Conservation (phyloP, 2,329 filamentous ascomycete genomes). For the Colletotrichum sp. region DNA sequence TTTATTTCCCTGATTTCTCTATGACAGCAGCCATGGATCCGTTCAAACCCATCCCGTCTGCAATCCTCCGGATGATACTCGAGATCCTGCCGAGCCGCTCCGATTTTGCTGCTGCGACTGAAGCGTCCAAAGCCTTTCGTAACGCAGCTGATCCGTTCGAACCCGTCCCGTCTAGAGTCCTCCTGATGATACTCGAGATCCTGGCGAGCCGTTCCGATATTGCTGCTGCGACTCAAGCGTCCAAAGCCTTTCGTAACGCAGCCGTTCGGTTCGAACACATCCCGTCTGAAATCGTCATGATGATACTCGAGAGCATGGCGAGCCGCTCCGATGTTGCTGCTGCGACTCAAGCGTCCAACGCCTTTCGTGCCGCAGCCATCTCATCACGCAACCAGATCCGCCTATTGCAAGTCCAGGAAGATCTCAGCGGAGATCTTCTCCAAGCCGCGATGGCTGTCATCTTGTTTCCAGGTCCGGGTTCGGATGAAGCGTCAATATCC, state of each 20-base stretch:
- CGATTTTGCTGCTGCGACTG: not conserved
- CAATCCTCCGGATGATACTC: not conserved
- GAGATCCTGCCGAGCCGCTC: not conserved
- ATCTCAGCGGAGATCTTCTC: not conserved
- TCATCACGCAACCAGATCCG: not conserved
- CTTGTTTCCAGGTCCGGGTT: not conserved
- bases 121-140: too few relatives aligned
- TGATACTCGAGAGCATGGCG: too few relatives aligned
- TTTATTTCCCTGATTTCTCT: not conserved
- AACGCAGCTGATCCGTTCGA: too few relatives aligned
- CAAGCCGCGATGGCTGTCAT: not conserved
- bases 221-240: too few relatives aligned
- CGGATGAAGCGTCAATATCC: not conserved
- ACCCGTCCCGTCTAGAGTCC: too few relatives aligned
- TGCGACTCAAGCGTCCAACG: not conserved
- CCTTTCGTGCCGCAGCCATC: not conserved
- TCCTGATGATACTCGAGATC: not conserved
- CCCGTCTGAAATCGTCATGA: too few relatives aligned
- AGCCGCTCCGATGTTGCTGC: too few relatives aligned
- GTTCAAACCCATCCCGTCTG: not conserved
- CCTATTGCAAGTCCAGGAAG: not conserved
- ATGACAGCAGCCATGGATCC: not conserved
- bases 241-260: too few relatives aligned
- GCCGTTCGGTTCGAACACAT: too few relatives aligned
- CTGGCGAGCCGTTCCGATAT: not conserved